A percentile compares a stretch with the other conserved stretches of the same genome.
These are phyloP conservation scores for Tolypocladium ophioglossoides DNA, from an alignment of 2,329 filamentous ascomycete species.

Conservation along the genomic window DNA sequence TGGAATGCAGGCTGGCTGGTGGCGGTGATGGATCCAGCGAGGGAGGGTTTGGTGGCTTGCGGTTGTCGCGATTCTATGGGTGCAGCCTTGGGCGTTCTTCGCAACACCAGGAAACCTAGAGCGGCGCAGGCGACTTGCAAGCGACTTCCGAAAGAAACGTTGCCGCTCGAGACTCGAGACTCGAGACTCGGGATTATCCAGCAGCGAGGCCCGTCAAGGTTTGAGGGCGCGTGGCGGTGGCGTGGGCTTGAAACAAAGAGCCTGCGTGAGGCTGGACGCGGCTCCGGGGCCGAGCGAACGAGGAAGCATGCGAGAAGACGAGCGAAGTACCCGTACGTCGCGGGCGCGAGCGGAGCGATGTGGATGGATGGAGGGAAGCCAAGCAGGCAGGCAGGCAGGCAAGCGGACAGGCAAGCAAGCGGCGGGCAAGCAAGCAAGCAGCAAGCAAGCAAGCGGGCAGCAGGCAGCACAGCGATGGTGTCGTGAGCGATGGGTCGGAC, in stretches of 20 bases:
- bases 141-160: background rate
- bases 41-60: constrained; percentile 12
- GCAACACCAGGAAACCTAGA: background rate
- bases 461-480: background rate
- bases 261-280: background rate
- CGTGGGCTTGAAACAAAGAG: background rate
- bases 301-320: background rate
- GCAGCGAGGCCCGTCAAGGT: background rate
- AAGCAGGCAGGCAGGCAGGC: background rate
- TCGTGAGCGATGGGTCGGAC: background rate
- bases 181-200: background rate
- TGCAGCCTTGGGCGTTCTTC: background rate
- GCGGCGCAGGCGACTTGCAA: background rate
- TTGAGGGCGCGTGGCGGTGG: background rate
- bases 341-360: background rate
- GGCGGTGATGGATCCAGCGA: background rate
- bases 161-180: background rate
- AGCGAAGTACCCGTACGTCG: background rate
- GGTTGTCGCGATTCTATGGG: constrained; percentile 12
- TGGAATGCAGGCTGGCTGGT: constrained; percentile 13
- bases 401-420: too few species aligned
- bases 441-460: too few species aligned
- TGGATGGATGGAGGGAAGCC: background rate
- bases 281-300: too few species aligned
- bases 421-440: too few species aligned